Evolutionary conservation across 1,139 yeast genomes (phyloP), one percentile per base, ranked within the genome.

Genomic region (Pichia sp.): DNA sequence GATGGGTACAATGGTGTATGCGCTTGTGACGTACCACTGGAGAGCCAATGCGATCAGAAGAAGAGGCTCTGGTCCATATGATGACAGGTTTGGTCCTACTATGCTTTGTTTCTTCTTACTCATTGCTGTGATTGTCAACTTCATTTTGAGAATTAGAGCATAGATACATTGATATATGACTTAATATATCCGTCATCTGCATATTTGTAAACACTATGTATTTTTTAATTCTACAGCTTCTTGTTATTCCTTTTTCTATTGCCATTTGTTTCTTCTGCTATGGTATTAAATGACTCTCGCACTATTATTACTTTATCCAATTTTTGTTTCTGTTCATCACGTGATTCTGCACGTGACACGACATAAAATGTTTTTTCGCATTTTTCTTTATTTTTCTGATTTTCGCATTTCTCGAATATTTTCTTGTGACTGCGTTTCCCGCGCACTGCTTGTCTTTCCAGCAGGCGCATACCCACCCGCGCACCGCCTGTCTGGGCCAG

Each of bases 1-100:
- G 52, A 89, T 91, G 97, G 86, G 87, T 51, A 91, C 97, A 27
- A 91, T 91, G 99, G 74, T 82, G 8, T 91, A 91, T 59, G 98
- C 99, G 6, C 74, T 91, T 49, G 74, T 87, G 37, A 93, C 97
- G 19, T 91, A 93, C 64, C 99, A 91, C 65, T 93, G 98, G 98
- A 86, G 99, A 70, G 98, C 98, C 4, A 87, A 89, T 61, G 98
- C 98, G 47, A 91, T 91, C 56, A 80, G 99, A 64, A 76, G 91
- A 66, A 81, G 97, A 65, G 98, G 98, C 27, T 76, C 94, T 11
- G 98, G 98, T 37, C 98, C 98, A 24, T 91, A 91, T 62, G 99
- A 91, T 60, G 99, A 91, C 65, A 78, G 98, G 60, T 83, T 91
- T 55, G 99, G 99, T 31, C 98, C 99, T 38, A 93, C 99, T n/a